Evolutionary conservation across 805 yeast genomes (phyloP), one percentile per base, ranked within the genome.

Genomic region (Suhomyces vadensis): DNA sequence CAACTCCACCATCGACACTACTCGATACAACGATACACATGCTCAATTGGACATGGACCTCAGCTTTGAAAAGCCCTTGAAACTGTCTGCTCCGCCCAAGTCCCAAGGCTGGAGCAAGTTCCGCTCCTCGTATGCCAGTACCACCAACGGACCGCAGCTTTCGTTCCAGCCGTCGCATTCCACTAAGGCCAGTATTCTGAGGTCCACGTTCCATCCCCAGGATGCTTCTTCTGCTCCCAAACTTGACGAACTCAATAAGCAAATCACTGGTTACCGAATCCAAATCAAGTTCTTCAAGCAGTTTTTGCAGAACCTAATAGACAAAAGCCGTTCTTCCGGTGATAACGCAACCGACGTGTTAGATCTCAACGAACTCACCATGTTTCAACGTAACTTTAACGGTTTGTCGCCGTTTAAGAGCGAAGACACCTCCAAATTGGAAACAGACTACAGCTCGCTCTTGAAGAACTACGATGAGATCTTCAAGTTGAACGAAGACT

Each of bases 281-380:
- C 63, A 74, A 55, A 60, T 73, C 50, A 59, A 68, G 46, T 59
- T 70, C 38, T 67, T 69, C 58, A 67, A 66, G 49, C 65, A 67
- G 43, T 70, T 71, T 40, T 52, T 72, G 3, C 75, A 69, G 39
- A 64, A 63, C 37, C 41, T 71, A 7, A 63, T 70, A 23, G 47
- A 46, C 36, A 49, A 42, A 22, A 40, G 47, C 35, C 19, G 40
- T n/a, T 39, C 47, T 6, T 27, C 35, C 9, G 13, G 21, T 7
- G 26, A 23, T 4, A 40, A 40, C 22, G 37, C 39, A 37, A 17
- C 31, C 24, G 19, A 41, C 17, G n/a, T 25, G 19, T 25, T 57
- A 16, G 58, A 55, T 27, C 33, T 50, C 23, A 53, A 44, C 8
- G 65, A 61, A n/a, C 48, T 61, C 22, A 42, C 54, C 5, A 44